phyloP scores from a whole-genome alignment of 257 asterid genomes.

The Osmanthus fragrans region DNA sequence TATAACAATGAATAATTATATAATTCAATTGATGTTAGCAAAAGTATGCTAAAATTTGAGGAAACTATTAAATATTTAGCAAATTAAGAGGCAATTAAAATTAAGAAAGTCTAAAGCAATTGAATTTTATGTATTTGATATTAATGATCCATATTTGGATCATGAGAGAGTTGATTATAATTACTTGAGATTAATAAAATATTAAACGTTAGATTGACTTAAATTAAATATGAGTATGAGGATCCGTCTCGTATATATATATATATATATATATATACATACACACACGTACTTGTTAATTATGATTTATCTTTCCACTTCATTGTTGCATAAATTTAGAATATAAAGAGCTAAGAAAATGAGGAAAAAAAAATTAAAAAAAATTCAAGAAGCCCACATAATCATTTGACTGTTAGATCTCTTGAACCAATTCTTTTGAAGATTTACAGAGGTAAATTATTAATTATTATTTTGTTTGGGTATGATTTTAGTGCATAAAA shows the following conservation, averaged over 20 bases:
- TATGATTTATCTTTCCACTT: constrained; percentile 9
- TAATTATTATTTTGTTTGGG: neutral
- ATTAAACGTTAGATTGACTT: too few relatives aligned
- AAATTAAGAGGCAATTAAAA: too few relatives aligned
- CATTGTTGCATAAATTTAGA: neutral
- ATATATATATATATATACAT: too few relatives aligned
- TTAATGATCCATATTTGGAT: neutral
- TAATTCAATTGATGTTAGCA: neutral
- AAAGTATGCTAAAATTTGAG: too few relatives aligned
- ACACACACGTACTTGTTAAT: too few relatives aligned
- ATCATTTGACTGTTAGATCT: neutral
- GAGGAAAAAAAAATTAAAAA: neutral
- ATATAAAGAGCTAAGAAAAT: neutral
- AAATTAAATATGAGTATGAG: too few relatives aligned
- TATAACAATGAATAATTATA: too few relatives aligned
- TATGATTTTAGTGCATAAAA: neutral
- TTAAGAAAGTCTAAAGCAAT: too few relatives aligned
- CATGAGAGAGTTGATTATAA: too few relatives aligned
- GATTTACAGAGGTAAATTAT: constrained; percentile 30
- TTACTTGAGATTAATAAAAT: too few relatives aligned
- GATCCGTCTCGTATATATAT: too few relatives aligned
- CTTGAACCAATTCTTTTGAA: constrained; percentile 15
- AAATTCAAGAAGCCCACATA: neutral
- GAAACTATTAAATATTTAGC: too few relatives aligned
- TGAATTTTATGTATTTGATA: neutral